Evolutionary conservation across 306 rosid species (phyloP).

Genomic region (Citrullus amarus): DNA sequence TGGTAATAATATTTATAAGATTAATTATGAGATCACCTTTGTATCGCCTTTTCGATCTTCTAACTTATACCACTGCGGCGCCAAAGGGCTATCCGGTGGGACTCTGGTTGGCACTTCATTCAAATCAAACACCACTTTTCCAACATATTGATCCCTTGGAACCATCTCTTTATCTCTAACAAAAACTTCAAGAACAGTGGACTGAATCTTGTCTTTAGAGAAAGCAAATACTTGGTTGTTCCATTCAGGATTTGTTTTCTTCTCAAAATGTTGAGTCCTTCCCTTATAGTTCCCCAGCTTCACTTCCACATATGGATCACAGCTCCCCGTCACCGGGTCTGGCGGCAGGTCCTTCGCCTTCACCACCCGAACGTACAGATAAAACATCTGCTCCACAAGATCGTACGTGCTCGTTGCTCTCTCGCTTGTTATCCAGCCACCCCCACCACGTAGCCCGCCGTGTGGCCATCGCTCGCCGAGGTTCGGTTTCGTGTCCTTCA

Average conservation of each 20-base stretch:
- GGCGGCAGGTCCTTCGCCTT: constrained; percentile 69
- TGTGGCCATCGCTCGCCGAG: constrained; percentile 87
- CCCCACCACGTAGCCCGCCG: constrained; percentile 64
- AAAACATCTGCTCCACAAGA: constrained; percentile 73
- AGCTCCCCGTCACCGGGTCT: constrained; percentile 37
- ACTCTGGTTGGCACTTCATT: constrained; percentile 78
- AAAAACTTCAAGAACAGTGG: constrained; percentile 48
- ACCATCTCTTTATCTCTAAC: constrained; percentile 50
- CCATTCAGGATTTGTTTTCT: constrained; percentile 68
- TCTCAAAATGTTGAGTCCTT: constrained; percentile 54
- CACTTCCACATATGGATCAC: constrained; percentile 67
- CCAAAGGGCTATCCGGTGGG: constrained; percentile 81
- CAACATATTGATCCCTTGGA: constrained; percentile 53
- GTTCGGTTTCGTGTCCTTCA: constrained; percentile 67
- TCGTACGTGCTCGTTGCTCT: constrained; percentile 76
- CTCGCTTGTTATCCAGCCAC: constrained; percentile 66
- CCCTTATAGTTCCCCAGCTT: constrained; percentile 76
- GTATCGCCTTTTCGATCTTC: constrained; percentile 29
- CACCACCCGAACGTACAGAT: constrained; percentile 63
- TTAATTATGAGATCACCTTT: constrained; percentile 8
- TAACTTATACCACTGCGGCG: constrained; percentile 73
- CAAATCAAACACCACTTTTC: constrained; percentile 63
- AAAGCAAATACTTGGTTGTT: constrained; percentile 62
- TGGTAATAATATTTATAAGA: too few relatives aligned
- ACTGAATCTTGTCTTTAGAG: constrained; percentile 67